These are phyloP conservation scores for Maudiozyma barnettii DNA, from an alignment of 805 yeast species.

Conservation along the genomic window DNA sequence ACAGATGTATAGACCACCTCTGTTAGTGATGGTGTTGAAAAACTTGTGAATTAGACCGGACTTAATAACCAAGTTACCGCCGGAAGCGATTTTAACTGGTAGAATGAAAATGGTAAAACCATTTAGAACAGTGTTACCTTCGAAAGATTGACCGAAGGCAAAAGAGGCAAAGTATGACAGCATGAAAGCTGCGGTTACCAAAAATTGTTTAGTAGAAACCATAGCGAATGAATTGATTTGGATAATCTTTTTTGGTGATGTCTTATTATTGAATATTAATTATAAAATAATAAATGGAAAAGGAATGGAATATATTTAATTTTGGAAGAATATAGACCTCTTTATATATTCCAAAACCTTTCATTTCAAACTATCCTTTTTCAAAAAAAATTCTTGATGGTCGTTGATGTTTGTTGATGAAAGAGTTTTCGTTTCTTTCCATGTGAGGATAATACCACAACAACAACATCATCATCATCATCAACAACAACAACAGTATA, in stretches of 20 bases:
- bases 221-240: background rate
- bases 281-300: background rate
- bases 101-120: constrained; percentile 1
- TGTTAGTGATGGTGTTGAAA: background rate
- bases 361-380: background rate
- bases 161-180: background rate
- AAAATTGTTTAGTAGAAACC: constrained; percentile 3
- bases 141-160: constrained; percentile 1
- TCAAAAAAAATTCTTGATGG: background rate
- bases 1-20: constrained; percentile 2
- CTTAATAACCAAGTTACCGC: background rate
- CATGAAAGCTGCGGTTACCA: constrained; percentile 2
- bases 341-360: background rate
- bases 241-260: background rate
- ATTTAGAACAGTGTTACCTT: background rate
- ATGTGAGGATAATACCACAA: too few relatives aligned
- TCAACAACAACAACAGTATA: too few relatives aligned
- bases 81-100: background rate
- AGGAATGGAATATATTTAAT: background rate
- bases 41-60: constrained; percentile 1
- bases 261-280: background rate
- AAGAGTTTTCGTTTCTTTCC: too few relatives aligned
- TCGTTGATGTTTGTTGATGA: background rate
- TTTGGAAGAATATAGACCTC: background rate
- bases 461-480: too few relatives aligned